phyloP scores from a whole-genome alignment of 352 stramenopile species.

The Phytophthora fragariae region DNA sequence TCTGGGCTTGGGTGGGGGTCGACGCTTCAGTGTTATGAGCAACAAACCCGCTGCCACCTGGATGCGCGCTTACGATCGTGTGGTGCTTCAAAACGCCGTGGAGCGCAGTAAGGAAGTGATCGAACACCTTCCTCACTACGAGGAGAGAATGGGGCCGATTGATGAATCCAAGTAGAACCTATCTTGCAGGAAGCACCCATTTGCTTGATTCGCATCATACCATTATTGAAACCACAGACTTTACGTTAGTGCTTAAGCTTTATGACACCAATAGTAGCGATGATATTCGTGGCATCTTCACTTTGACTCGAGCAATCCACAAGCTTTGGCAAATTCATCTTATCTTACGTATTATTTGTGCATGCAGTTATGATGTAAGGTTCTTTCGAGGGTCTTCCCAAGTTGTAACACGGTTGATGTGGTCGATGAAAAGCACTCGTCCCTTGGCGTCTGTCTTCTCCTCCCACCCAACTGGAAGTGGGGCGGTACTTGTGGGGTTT shows the following conservation, averaged over 20 bases:
- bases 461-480: conserved; percentile 75
- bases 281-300: neutral
- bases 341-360: neutral
- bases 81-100: conserved; percentile 71
- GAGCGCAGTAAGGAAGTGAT: conserved; percentile 73
- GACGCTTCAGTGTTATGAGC: conserved; percentile 28
- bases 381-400: conserved; percentile 64
- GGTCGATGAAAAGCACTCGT: conserved; percentile 76
- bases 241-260: neutral
- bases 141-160: conserved; percentile 24
- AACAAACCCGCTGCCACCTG: conserved; percentile 52
- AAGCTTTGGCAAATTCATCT: neutral
- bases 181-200: neutral
- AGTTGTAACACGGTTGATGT: conserved; percentile 78
- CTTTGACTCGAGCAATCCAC: neutral
- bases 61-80: conserved; percentile 72
- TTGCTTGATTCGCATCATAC: conserved; percentile 15
- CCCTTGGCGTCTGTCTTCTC: conserved; percentile 75
- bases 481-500: neutral
- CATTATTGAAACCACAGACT: neutral
- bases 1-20: conserved; percentile 23
- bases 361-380: conserved; percentile 13
- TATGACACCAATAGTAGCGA: neutral
- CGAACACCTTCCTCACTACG: conserved; percentile 30
- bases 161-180: conserved; percentile 18